Evolutionary conservation across 2,329 filamentous ascomycete genomes (phyloP), one percentile per base, ranked within the genome.

Genomic region (Monosporascus sp.): DNA sequence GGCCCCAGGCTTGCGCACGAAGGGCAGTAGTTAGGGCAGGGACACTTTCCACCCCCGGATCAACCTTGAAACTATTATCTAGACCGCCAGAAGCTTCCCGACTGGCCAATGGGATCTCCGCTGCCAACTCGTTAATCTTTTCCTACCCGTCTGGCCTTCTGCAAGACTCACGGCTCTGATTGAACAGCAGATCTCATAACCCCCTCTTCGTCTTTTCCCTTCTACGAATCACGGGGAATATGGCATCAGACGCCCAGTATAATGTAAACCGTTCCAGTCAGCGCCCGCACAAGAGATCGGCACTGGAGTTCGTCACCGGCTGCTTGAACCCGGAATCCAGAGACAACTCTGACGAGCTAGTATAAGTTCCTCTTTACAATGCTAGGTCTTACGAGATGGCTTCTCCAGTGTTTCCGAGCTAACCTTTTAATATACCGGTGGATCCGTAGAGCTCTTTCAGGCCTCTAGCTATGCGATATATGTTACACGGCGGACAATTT

Each of bases 1-100:
- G 17, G 18, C 9, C 18, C 38, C 18, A 17, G 38, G 9, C 38
- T 41, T 46, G 42, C 42, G 42, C 42, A 27, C 42, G 20, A n/a
- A 44, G 20, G 20, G 20, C 11, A 27, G n/a, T 31, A 6, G 17
- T 46, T 46, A 46, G 42, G 22, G 22, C 24, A 25, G 24, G 41
- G 20, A 27, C 25, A 2, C 41, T 14, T 20, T 3, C 22, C 14
- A 25, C 14, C 22, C 42, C 42, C 22, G 20, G 42, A 46, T 46
- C 14, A 27, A 46, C 11, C 14, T n/a, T 46, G 22, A 17, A 18
- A 47, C 17, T 46, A 41, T 58, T 60, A 56, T 63, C 59, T 62
- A 65, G 63, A 66, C 63, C 63, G 62, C 62, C 62, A 56, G 58
- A 51, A 48, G 54, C 53, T 55, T 54, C 51, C 54, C 54, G 55